These are phyloP conservation scores for Phlyctochytrium bullatum DNA, from an alignment of 192 early-diverging fungal genomes.

Conservation along the genomic window DNA sequence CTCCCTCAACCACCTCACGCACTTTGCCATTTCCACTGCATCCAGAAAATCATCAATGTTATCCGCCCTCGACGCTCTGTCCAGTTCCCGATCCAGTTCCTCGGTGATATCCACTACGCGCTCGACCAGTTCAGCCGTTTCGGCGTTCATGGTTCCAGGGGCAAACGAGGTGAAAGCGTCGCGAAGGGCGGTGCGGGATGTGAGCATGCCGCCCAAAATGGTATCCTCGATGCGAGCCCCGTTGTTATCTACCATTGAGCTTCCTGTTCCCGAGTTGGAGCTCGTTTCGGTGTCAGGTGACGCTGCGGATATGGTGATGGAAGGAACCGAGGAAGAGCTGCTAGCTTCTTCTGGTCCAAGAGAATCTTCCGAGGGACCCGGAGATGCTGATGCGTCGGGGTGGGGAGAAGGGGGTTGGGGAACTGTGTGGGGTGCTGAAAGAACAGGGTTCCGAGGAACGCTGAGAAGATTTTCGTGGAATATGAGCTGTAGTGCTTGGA, in stretches of 20 bases:
- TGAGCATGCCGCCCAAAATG: slow-evolving; percentile 14
- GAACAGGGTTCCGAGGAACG: slow-evolving; percentile 4
- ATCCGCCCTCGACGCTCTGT: neutral
- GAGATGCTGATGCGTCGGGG: no score
- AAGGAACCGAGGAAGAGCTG: no score
- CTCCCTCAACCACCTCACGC: slow-evolving; percentile 36
- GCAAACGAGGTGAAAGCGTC: slow-evolving; percentile 33
- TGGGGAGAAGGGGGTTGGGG: neutral
- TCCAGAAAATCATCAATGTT: slow-evolving; percentile 9
- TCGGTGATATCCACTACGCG: slow-evolving; percentile 14
- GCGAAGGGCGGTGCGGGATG: slow-evolving; percentile 13
- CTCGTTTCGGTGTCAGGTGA: no score
- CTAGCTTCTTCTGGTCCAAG: no score
- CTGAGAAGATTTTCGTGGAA: slow-evolving; percentile 22
- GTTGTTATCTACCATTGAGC: no score
- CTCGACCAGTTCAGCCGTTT: slow-evolving; percentile 38
- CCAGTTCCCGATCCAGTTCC: slow-evolving; percentile 3
- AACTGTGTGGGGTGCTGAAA: no score
- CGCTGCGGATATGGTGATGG: no score
- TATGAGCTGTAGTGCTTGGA: slow-evolving; percentile 32
- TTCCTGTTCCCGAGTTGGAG: no score
- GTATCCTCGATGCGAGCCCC: neutral
- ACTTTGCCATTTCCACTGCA: slow-evolving; percentile 29
- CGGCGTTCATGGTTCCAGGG: slow-evolving; percentile 34
- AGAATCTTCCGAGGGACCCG: no score